Percentiles rank a stretch among this genome's conserved stretches.
These are phyloP conservation scores for Pythium dissotocum DNA, from an alignment of 352 stramenopile genomes.

Conservation along the genomic window DNA sequence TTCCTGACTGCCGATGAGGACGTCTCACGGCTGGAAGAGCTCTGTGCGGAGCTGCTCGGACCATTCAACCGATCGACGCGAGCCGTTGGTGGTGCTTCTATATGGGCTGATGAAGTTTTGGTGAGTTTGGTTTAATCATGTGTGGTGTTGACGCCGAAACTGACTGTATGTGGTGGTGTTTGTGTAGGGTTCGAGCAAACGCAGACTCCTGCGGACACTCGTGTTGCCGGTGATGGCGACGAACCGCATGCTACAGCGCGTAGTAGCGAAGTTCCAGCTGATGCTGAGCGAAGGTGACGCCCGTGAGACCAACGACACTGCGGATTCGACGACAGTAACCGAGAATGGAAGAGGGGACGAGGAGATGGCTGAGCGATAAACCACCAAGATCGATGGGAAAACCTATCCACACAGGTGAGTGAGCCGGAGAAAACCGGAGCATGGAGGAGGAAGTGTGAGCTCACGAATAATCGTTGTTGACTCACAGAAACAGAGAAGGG, in stretches of 20 bases:
- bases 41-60: constrained; percentile 79
- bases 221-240: constrained; percentile 79
- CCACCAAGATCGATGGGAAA: neutral
- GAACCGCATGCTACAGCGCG: constrained; percentile 79
- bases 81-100: constrained; percentile 2
- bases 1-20: constrained; percentile 85
- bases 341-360: neutral
- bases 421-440: no score
- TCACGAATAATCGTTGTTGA: neutral
- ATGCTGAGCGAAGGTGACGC: constrained; percentile 75
- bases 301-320: neutral
- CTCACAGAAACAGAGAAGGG: neutral
- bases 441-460: no score
- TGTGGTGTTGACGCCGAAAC: neutral
- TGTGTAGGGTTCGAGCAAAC: constrained; percentile 67
- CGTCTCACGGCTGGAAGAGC: constrained; percentile 65
- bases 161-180: constrained; percentile 21
- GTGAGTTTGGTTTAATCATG: constrained; percentile 1
- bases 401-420: neutral
- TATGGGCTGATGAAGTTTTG: constrained; percentile 17
- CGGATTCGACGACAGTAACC: neutral
- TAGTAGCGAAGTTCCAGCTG: constrained; percentile 83
- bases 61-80: constrained; percentile 58
- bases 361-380: neutral
- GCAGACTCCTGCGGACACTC: constrained; percentile 67